Conservation (phyloP, 2,329 filamentous ascomycete genomes). For the Drechslerella coelobrocha region DNA sequence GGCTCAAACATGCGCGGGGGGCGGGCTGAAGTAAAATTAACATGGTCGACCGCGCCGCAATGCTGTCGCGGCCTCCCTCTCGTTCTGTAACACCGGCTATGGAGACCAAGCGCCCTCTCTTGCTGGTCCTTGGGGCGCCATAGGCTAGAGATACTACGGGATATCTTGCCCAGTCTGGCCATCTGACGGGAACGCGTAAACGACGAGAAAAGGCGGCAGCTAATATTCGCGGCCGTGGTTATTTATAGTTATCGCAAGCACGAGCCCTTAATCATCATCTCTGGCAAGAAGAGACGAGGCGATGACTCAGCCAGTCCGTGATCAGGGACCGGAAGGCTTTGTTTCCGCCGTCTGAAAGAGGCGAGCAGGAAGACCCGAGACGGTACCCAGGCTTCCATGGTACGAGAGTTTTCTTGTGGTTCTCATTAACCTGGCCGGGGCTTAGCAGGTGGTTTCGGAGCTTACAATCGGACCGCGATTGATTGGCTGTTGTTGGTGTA, state of each 20-base stretch:
- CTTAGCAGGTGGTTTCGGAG: not conserved
- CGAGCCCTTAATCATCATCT: no score
- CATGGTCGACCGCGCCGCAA: slow-evolving; percentile 44
- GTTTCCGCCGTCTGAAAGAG: no score
- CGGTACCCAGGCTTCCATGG: not conserved
- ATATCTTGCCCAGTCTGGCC: not conserved
- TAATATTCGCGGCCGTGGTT: not conserved
- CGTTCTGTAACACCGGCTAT: slow-evolving; percentile 10
- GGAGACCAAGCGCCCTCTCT: slow-evolving; percentile 17
- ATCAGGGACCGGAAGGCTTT: no score
- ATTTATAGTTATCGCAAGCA: not conserved
- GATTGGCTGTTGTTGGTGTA: slow-evolving; percentile 21
- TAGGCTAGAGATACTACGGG: slow-evolving; percentile 23
- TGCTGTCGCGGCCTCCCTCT: slow-evolving; percentile 43
- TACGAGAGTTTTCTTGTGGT: not conserved
- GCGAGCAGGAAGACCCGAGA: not conserved
- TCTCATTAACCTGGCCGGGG: no score
- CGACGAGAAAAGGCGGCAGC: not conserved
- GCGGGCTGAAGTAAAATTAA: slow-evolving; percentile 35
- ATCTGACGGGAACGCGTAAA: slow-evolving; percentile 29
- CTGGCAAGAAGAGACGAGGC: not conserved
- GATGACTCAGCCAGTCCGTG: not conserved
- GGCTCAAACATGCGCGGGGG: slow-evolving; percentile 20
- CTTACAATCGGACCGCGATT: slow-evolving; percentile 30
- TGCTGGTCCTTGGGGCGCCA: not conserved